Conservation (phyloP, 2,329 filamentous ascomycete species). For the Clathrospora elynae region DNA sequence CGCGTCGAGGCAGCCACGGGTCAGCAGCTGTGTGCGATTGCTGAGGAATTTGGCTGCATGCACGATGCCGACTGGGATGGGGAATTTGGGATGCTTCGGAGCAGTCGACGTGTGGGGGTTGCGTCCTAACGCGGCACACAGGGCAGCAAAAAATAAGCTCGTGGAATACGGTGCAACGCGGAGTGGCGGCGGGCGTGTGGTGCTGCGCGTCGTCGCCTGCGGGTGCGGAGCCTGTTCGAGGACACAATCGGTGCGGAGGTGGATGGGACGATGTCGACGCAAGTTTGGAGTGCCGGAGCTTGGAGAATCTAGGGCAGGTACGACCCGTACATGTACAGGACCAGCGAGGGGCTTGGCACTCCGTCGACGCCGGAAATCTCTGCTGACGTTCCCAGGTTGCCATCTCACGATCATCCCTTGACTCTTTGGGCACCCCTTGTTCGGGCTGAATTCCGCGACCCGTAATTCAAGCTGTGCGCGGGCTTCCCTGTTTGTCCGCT, state of each 20-base stretch:
- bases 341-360: no score
- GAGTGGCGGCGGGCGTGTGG: constrained; percentile 11
- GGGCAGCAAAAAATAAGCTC: constrained; percentile 14
- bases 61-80: constrained; percentile 25
- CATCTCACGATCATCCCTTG: no score
- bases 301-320: no score
- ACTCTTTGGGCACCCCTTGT: no score
- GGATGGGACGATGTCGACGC: no score
- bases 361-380: no score
- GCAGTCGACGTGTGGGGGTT: constrained; percentile 29
- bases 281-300: no score
- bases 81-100: constrained; percentile 30
- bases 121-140: constrained; percentile 25
- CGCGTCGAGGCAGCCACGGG: constrained; percentile 32
- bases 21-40: constrained; percentile 36
- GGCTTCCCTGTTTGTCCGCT: no score
- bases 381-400: no score
- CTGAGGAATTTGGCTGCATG: constrained; percentile 22
- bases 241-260: neutral
- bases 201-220: neutral
- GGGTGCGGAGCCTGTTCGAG: neutral
- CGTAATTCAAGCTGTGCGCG: no score
- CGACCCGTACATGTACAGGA: no score
- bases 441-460: no score
- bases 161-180: constrained; percentile 12